Evolutionary conservation across 2,329 filamentous ascomycete genomes (phyloP), one percentile per base, ranked within the genome.

Genomic region (Cercospora zeina): DNA sequence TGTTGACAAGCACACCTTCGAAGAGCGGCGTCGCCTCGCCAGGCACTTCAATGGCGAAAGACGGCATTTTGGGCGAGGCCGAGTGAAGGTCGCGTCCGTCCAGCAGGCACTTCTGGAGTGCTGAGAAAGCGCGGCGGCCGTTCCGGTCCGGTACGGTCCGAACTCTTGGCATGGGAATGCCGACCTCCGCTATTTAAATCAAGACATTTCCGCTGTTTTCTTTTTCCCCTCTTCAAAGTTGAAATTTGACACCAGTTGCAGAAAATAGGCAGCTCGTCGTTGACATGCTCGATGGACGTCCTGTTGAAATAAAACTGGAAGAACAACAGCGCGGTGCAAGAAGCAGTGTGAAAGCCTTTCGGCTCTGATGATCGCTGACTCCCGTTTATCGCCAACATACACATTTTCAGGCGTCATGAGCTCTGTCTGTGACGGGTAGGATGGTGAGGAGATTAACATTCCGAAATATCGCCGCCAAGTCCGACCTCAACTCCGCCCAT

Each of bases 1-100:
- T 78, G 63, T 81, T 78, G 56, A 79, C 76, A 2, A 84, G 75
- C 16, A 76, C 77, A 53, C 74, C 72, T 59, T 81, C 79, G 7
- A 78, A 82, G 24, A 83, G 76, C 8, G 81, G 81, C 62, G 80
- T 91, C 49, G 91, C 89, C 78, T 95, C 91, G 67, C 89, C 92
- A 6, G 90, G 84, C 63, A 91, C 87, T 79, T 96, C 91, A 73
- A 96, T 73, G 16, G 62, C 50, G 54, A 68, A 69, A n/a, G 67
- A 67, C 54, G 67, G 62, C 67, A 69, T 67, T 16, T 54, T 39
- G 9, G 45, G 31, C 31, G 30, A 19, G 13, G 16, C 33, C 49
- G 42, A 50, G 47, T 33, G 4, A 10, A 9, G n/a, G n/a, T n/a
- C n/a, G n/a, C n/a, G n/a, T n/a, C n/a, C n/a, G n/a, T n/a, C n/a